Percentiles rank a stretch among this genome's conserved stretches.
Evolutionary conservation across 2,329 filamentous ascomycete genomes (phyloP).

Genomic region (Aspergillus japonicus): DNA sequence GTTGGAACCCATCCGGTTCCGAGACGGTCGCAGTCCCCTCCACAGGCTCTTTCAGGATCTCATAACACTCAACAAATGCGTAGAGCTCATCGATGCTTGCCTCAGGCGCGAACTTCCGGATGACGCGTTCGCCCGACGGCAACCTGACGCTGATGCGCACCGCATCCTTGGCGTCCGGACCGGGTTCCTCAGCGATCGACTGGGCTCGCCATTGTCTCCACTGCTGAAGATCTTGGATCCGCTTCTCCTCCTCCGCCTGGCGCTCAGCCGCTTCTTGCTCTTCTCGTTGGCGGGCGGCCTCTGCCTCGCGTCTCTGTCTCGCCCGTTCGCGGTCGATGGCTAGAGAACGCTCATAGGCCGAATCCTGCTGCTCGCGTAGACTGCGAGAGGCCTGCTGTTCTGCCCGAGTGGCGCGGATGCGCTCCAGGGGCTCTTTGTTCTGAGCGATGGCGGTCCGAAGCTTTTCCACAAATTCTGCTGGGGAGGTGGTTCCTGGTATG

Average conservation of each 20-base stretch:
- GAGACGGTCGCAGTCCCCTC: slow-evolving; percentile 38
- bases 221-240: slow-evolving; percentile 57
- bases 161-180: slow-evolving; percentile 61
- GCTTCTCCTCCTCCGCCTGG: slow-evolving; percentile 60
- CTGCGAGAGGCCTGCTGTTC: slow-evolving; percentile 79
- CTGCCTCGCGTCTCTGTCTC: slow-evolving; percentile 72
- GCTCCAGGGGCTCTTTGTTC: slow-evolving; percentile 72
- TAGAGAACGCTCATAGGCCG: slow-evolving; percentile 87
- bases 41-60: slow-evolving; percentile 53
- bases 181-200: slow-evolving; percentile 67
- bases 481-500: slow-evolving; percentile 68
- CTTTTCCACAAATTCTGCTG: slow-evolving; percentile 71
- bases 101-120: slow-evolving; percentile 70
- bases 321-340: slow-evolving; percentile 85
- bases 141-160: slow-evolving; percentile 68
- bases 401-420: slow-evolving; percentile 70
- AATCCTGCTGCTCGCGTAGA: slow-evolving; percentile 84
- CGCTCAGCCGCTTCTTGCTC: slow-evolving; percentile 67
- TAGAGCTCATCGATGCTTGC: slow-evolving; percentile 84
- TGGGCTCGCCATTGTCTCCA: slow-evolving; percentile 81
- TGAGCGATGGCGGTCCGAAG: slow-evolving; percentile 70
- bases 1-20: slow-evolving; percentile 68
- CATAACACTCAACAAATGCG: slow-evolving; percentile 91
- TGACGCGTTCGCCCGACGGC: slow-evolving; percentile 68
- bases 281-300: slow-evolving; percentile 59